phyloP scores from a whole-genome alignment of 352 stramenopile species.

The Globisporangium acanthophoron region DNA sequence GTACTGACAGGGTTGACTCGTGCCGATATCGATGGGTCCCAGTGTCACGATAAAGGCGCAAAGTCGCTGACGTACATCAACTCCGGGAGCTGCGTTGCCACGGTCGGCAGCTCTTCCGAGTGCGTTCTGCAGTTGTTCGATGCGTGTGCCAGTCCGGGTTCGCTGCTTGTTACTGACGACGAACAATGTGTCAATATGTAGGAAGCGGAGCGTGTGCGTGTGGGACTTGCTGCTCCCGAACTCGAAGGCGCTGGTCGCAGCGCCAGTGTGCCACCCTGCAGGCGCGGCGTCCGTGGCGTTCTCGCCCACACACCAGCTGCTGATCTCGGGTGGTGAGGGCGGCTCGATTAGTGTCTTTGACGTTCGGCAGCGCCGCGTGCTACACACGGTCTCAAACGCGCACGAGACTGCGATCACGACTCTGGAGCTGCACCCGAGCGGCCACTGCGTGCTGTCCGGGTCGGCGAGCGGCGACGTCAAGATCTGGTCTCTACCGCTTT shows the following conservation, averaged over 20 bases:
- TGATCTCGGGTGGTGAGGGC: slow-evolving; percentile 77
- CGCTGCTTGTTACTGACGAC: not conserved
- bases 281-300: slow-evolving; percentile 73
- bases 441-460: slow-evolving; percentile 77
- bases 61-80: slow-evolving; percentile 79
- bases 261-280: slow-evolving; percentile 67
- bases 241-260: slow-evolving; percentile 65
- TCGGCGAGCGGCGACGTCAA: slow-evolving; percentile 83
- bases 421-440: slow-evolving; percentile 68
- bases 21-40: not conserved
- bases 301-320: slow-evolving; percentile 69
- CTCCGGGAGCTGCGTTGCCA: slow-evolving; percentile 69
- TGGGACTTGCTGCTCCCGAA: slow-evolving; percentile 78
- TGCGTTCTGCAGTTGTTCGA: slow-evolving; percentile 23
- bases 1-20: not conserved
- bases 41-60: slow-evolving; percentile 85
- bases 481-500: slow-evolving; percentile 85
- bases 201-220: slow-evolving; percentile 77
- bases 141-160: too few species aligned
- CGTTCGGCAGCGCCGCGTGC: slow-evolving; percentile 77
- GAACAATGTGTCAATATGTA: slow-evolving; percentile 13
- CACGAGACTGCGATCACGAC: slow-evolving; percentile 85
- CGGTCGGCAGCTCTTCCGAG: slow-evolving; percentile 68
- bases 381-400: slow-evolving; percentile 79
- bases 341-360: slow-evolving; percentile 84